Conservation (phyloP, 352 stramenopile species). For the Phytophthora foliorum region DNA sequence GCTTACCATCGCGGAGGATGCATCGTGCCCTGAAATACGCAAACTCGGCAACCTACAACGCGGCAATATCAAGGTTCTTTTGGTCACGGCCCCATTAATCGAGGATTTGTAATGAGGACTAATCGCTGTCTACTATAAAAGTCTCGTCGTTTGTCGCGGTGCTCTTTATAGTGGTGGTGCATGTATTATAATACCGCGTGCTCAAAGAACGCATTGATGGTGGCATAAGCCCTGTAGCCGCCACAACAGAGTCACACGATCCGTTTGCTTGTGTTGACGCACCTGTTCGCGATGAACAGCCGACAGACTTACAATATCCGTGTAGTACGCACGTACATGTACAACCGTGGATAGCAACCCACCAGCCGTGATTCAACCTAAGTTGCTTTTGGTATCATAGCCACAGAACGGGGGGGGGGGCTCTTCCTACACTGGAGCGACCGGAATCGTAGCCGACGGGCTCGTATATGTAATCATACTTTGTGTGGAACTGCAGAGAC, state of each 20-base stretch:
- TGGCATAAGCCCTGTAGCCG: background rate
- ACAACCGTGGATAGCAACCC: background rate
- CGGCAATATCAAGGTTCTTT: slow-evolving; percentile 11
- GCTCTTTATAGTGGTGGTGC: too few species aligned
- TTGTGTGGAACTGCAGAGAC: too few species aligned
- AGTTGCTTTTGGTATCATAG: too few species aligned
- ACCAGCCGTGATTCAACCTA: slow-evolving; percentile 4
- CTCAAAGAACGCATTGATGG: background rate
- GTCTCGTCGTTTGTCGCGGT: background rate
- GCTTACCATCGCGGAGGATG: slow-evolving; percentile 17
- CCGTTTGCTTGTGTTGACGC: background rate
- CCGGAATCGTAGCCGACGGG: too few species aligned
- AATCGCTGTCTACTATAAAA: background rate
- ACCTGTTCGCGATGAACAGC: slow-evolving; percentile 10
- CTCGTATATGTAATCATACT: too few species aligned
- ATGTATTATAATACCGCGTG: too few species aligned
- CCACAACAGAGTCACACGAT: slow-evolving; percentile 6
- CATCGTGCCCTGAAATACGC: slow-evolving; percentile 20
- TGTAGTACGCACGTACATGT: background rate
- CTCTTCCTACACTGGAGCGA: too few species aligned
- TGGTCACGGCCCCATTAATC: slow-evolving; percentile 7
- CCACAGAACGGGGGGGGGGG: too few species aligned
- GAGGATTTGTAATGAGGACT: slow-evolving; percentile 2
- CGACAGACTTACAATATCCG: background rate
- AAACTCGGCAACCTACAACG: slow-evolving; percentile 10